Evolutionary conservation across 108 stramenopile genomes (phyloP), one percentile per base, ranked within the genome.

Genomic region (Bacterosira constricta): DNA sequence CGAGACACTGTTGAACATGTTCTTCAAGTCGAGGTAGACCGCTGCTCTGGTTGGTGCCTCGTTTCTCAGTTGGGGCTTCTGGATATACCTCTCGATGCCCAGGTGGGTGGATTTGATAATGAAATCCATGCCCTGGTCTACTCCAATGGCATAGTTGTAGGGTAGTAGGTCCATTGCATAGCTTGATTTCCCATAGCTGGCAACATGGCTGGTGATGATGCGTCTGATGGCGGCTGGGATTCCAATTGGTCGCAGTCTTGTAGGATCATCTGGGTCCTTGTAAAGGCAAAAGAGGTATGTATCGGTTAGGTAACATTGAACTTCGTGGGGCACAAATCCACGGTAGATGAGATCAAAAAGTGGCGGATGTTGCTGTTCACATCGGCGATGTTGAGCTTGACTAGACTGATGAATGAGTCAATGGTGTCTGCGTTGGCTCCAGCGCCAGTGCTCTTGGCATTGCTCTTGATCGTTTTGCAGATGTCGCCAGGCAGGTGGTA

Each of bases 1-100:
- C 1, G 75, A 76, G 45, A 68, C 20, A 18, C 21, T 25, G 67
- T 69, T 76, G 67, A 76, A 76, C 75, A 76, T 76, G 39, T 76
- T 76, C 12, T 3, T 17, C 5, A 76, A 26, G 21, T 76, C 75
- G 7, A 69, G 57, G 38, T 32, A 55, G 30, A 76, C 11, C 2
- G 65, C 35, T 7, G 55, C 55, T 25, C 66, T 0, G 42, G 73
- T 20, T 6, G 73, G 63, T 1, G 11, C 12, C 1, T 31, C n/a
- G 0, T 44, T 27, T 17, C 34, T 12, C 2, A 26, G n/a, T 36
- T 67, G 74, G 13, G 53, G 65, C 18, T 5, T 26, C 10, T 13
- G 35, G 42, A 75, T 67, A 55, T 25, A 75, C 2, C 34, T 26
- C 2, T 66, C 54, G 35, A 75, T 30, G 21, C 34, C 36, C 0